Evolutionary conservation across 768 basidiomycete genomes (phyloP).

Genomic region (Boletus subcaerulescens): DNA sequence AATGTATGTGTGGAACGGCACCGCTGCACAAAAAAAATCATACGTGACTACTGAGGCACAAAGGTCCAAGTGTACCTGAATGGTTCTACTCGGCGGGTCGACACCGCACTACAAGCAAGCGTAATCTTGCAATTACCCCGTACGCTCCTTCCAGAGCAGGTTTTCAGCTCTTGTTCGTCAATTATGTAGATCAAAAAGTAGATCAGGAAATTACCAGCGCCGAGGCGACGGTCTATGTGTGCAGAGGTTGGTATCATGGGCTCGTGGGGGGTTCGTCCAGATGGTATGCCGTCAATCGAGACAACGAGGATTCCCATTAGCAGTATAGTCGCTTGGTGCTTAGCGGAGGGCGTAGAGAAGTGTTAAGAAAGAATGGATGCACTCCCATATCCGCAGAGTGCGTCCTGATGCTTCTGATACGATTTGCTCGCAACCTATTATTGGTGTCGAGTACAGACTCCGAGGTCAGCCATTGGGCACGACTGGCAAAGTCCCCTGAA

Average conservation of each 20-base stretch:
- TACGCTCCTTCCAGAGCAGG: background rate
- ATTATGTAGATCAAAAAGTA: too few relatives aligned
- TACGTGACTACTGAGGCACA: background rate
- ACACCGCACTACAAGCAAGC: background rate
- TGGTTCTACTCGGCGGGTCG: background rate
- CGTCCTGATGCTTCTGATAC: slow-evolving; percentile 24
- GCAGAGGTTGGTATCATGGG: slow-evolving; percentile 4
- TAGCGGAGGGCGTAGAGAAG: slow-evolving; percentile 28
- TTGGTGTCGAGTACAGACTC: slow-evolving; percentile 8
- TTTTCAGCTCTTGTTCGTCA: background rate
- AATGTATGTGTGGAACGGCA: background rate
- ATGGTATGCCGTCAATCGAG: slow-evolving; percentile 3
- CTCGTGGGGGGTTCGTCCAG: slow-evolving; percentile 4
- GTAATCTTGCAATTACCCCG: background rate
- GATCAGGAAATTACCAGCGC: too few relatives aligned
- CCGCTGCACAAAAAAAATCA: background rate
- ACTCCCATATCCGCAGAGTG: slow-evolving; percentile 14
- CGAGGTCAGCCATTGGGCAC: slow-evolving; percentile 4
- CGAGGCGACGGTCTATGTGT: background rate
- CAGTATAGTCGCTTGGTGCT: slow-evolving; percentile 1
- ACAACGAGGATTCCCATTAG: slow-evolving; percentile 10
- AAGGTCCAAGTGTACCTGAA: background rate
- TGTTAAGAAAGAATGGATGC: slow-evolving; percentile 26
- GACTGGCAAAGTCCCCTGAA: slow-evolving; percentile 10
- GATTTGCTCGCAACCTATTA: slow-evolving; percentile 1